These are phyloP conservation scores for Boletus reticulatus DNA, from an alignment of 768 basidiomycete species.

Conservation along the genomic window DNA sequence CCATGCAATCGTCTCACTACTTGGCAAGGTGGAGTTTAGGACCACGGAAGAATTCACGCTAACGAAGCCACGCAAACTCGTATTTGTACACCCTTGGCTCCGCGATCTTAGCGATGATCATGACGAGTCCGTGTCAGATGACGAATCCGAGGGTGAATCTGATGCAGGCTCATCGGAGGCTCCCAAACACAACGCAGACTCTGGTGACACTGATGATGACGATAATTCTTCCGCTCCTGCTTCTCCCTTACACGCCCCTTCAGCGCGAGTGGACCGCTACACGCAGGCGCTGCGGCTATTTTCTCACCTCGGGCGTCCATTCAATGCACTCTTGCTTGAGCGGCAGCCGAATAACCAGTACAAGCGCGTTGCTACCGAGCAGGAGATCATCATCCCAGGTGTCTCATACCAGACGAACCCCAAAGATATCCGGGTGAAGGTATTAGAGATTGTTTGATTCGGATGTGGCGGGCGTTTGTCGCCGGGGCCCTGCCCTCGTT, in stretches of 20 bases:
- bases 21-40: constrained; percentile 3
- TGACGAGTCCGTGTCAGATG: background rate
- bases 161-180: background rate
- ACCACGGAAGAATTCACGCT: background rate
- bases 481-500: too few relatives aligned
- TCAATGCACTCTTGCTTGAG: constrained; percentile 3
- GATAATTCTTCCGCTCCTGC: background rate
- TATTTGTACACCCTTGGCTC: constrained; percentile 12
- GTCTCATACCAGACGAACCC: background rate
- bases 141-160: background rate
- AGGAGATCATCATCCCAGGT: background rate
- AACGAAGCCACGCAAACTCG: background rate
- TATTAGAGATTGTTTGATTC: background rate
- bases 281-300: constrained; percentile 1
- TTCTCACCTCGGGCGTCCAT: background rate
- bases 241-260: background rate
- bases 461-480: too few relatives aligned
- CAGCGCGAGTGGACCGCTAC: background rate
- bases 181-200: too few relatives aligned
- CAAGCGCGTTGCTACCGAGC: background rate
- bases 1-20: background rate
- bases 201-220: too few relatives aligned
- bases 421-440: background rate
- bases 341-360: background rate
- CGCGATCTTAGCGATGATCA: background rate